Conservation (phyloP, 179 eudicot species). For the Actinidia arguta region DNA sequence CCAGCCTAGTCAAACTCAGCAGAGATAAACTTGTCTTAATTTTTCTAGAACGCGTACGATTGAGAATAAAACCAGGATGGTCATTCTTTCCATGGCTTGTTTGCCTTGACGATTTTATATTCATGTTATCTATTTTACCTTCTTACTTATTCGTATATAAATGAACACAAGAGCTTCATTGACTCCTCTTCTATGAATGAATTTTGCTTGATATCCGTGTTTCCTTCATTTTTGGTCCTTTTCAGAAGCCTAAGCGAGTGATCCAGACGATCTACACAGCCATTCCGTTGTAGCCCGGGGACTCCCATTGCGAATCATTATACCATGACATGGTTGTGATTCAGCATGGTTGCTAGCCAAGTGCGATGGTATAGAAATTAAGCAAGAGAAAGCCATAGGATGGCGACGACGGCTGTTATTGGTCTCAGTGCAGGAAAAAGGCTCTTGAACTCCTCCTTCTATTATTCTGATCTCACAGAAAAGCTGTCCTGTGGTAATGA, state of each 20-base stretch:
- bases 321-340: slow-evolving; percentile 4
- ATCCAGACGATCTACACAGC: neutral
- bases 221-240: slow-evolving; percentile 5
- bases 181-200: too few relatives aligned
- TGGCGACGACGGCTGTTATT: slow-evolving; percentile 83
- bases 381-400: slow-evolving; percentile 47
- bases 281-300: neutral
- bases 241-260: slow-evolving; percentile 18
- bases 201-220: too few relatives aligned
- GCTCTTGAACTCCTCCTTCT: slow-evolving; percentile 67
- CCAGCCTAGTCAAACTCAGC: neutral
- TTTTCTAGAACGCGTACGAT: neutral
- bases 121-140: neutral
- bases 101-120: neutral
- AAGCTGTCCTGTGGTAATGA: slow-evolving; percentile 56
- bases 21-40: neutral
- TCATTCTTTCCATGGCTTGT: neutral
- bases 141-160: neutral
- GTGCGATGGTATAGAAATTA: slow-evolving; percentile 50
- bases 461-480: slow-evolving; percentile 61
- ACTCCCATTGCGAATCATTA: neutral
- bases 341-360: slow-evolving; percentile 7
- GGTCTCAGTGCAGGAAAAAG: slow-evolving; percentile 86
- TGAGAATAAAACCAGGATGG: neutral
- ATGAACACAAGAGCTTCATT: neutral